These are phyloP conservation scores for Rhizopus arrhizus DNA, from an alignment of 371 early-diverging fungal species.

Conservation along the genomic window DNA sequence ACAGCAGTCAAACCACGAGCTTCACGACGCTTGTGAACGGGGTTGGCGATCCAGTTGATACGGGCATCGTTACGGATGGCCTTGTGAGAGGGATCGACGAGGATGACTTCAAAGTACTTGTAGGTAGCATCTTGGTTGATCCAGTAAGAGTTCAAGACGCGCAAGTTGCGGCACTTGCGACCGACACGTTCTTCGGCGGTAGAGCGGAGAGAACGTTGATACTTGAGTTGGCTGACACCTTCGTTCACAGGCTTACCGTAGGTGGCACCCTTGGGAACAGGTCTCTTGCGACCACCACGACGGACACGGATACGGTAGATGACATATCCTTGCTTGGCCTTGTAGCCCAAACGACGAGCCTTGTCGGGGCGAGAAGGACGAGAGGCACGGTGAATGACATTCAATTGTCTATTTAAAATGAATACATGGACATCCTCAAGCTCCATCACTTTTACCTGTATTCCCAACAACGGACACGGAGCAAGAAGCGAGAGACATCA, in stretches of 20 bases:
- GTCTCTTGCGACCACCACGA: constrained; percentile 97
- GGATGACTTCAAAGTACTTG: constrained; percentile 98
- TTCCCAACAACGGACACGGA: constrained; percentile 97
- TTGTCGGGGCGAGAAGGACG: constrained; percentile 98
- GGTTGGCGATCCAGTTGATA: constrained; percentile 98
- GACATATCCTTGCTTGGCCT: constrained; percentile 97
- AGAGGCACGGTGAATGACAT: constrained; percentile 95
- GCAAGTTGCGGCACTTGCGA: constrained; percentile 88
- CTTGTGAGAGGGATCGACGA: constrained; percentile 95
- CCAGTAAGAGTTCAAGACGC: constrained; percentile 99
- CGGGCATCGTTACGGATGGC: constrained; percentile 96
- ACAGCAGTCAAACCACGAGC: constrained; percentile 95
- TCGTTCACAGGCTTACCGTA: constrained; percentile 97
- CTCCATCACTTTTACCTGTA: constrained; percentile 5
- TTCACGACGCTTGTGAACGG: constrained; percentile 98
- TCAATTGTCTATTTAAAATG: constrained; percentile 75
- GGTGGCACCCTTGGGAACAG: constrained; percentile 93
- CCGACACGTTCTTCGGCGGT: constrained; percentile 97
- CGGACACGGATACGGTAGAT: constrained; percentile 97
- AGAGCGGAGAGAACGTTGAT: constrained; percentile 87
- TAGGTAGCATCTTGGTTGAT: constrained; percentile 97
- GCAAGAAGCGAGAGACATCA: constrained; percentile 97
- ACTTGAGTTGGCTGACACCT: constrained; percentile 97
- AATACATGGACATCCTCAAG: neutral
- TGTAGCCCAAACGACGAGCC: constrained; percentile 98